Percentiles rank a stretch among this genome's conserved stretches.
phyloP scores from a whole-genome alignment of 352 stramenopile genomes.

The Globisporangium takayamanum region DNA sequence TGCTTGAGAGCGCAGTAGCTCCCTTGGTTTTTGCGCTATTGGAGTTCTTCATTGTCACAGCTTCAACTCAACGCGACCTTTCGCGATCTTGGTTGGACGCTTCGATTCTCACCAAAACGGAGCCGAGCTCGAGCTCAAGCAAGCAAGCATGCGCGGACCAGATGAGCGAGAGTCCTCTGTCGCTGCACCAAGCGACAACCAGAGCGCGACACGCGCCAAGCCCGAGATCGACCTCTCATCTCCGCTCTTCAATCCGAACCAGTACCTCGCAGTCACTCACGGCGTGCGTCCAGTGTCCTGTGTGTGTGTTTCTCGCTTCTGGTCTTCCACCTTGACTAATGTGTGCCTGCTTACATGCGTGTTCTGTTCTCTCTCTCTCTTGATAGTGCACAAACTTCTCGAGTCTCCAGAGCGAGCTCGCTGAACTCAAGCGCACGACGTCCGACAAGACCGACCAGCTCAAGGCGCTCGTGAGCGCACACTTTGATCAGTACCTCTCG shows the following conservation, averaged over 20 bases:
- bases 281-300: constrained; percentile 26
- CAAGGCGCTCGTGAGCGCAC: constrained; percentile 69
- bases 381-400: constrained; percentile 52
- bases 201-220: constrained; percentile 7
- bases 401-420: constrained; percentile 54
- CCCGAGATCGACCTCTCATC: constrained; percentile 55
- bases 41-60: too few relatives aligned
- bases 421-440: constrained; percentile 59
- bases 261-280: constrained; percentile 60
- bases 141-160: background rate
- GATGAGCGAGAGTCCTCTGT: background rate
- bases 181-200: background rate
- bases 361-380: background rate
- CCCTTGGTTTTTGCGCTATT: too few relatives aligned
- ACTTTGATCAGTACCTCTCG: constrained; percentile 82
- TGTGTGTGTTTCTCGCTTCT: background rate
- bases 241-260: constrained; percentile 41
- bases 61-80: too few relatives aligned
- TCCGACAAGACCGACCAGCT: constrained; percentile 83
- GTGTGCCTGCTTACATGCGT: too few relatives aligned
- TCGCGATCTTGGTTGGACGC: too few relatives aligned
- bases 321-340: background rate
- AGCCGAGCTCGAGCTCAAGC: too few relatives aligned
- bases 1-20: too few relatives aligned
- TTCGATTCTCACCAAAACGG: too few relatives aligned